These are phyloP conservation scores for Yamagishiella unicocca DNA, from an alignment of 139 green algal genomes.

Conservation along the genomic window DNA sequence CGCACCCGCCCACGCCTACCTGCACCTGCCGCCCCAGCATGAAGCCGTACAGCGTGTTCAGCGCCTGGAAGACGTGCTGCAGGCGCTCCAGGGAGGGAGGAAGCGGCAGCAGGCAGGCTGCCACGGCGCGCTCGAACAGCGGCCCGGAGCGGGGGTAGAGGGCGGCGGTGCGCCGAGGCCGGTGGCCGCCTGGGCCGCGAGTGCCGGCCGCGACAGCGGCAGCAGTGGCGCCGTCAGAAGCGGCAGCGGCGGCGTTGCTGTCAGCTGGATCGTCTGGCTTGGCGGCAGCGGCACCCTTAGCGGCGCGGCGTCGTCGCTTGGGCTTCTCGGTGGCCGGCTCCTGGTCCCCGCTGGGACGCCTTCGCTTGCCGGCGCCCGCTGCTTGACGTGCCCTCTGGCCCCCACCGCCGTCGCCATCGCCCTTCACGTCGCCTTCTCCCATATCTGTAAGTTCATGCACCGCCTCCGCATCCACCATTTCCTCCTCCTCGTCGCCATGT, in stretches of 20 bases:
- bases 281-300: too few relatives aligned
- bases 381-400: too few relatives aligned
- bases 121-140: conserved; percentile 7
- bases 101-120: conserved; percentile 63
- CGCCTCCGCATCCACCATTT: neutral
- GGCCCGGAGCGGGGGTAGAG: neutral
- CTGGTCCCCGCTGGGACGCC: neutral
- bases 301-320: too few relatives aligned
- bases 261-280: neutral
- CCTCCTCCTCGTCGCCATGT: neutral
- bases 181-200: neutral
- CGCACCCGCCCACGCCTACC: conserved; percentile 40
- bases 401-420: neutral
- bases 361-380: too few relatives aligned
- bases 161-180: neutral
- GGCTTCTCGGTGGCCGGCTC: too few relatives aligned
- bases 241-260: too few relatives aligned
- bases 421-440: neutral
- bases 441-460: too few relatives aligned
- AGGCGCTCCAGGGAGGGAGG: conserved; percentile 55
- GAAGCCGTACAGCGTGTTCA: conserved; percentile 70
- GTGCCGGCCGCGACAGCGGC: neutral
- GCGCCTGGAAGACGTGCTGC: conserved; percentile 52
- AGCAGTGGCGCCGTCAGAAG: neutral
- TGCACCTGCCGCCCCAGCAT: conserved; percentile 70